phyloP scores from a whole-genome alignment of 495 filamentous ascomycete species.

The Penicillium herquei region DNA sequence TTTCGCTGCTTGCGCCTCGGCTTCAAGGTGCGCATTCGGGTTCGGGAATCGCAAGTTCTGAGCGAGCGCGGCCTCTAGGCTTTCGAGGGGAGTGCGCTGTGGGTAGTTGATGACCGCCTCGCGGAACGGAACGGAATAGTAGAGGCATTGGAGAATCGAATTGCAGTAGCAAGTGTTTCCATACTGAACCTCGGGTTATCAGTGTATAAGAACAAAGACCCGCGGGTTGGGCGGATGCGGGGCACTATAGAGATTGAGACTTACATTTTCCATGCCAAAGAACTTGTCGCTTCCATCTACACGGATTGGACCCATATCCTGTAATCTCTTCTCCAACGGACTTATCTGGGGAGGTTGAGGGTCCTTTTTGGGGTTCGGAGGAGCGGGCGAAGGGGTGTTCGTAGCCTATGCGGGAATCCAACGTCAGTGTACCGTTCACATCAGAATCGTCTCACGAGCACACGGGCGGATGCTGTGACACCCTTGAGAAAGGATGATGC shows the following conservation, averaged over 20 bases:
- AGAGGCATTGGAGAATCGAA: constrained; percentile 95
- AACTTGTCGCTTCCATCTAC: constrained; percentile 96
- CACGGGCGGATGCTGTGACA: constrained; percentile 15
- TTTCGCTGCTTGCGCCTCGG: constrained; percentile 44
- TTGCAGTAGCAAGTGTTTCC: constrained; percentile 99
- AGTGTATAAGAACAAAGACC: background rate
- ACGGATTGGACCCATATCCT: constrained; percentile 74
- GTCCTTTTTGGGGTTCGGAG: constrained; percentile 66
- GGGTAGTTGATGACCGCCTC: constrained; percentile 94
- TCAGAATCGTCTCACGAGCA: constrained; percentile 16
- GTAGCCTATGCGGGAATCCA: constrained; percentile 31
- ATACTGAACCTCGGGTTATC: constrained; percentile 55
- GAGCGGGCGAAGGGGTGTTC: constrained; percentile 41
- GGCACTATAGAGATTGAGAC: constrained; percentile 21
- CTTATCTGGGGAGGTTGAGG: constrained; percentile 64
- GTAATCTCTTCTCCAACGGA: constrained; percentile 78
- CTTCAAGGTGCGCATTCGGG: constrained; percentile 37
- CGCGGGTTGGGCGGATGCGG: too few species aligned
- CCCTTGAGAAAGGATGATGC: constrained; percentile 16
- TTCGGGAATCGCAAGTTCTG: constrained; percentile 49
- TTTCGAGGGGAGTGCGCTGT: constrained; percentile 56
- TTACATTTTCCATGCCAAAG: constrained; percentile 96
- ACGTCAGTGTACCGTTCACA: constrained; percentile 14
- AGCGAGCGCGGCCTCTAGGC: constrained; percentile 45
- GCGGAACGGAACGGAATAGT: constrained; percentile 92